Conservation (phyloP, 73 alveolate species). For the Durusdinium trenchii region DNA sequence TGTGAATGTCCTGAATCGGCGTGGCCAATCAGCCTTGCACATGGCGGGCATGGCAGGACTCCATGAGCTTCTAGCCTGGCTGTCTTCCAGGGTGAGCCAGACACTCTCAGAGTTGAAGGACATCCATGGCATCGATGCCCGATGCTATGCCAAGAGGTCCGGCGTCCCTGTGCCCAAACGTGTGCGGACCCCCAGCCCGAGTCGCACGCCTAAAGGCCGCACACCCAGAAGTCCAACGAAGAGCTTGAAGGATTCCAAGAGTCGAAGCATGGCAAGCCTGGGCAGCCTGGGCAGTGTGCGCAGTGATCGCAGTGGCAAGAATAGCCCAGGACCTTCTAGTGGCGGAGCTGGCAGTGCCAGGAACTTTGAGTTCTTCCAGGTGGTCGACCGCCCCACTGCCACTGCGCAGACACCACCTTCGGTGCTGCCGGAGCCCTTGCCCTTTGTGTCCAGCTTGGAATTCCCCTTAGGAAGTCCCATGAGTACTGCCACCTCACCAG, state of each 20-base stretch:
- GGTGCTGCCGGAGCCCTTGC: not conserved
- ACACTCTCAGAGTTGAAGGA: conserved; percentile 68
- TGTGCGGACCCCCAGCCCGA: conserved; percentile 51
- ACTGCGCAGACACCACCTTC: not conserved
- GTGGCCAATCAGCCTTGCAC: conserved; percentile 72
- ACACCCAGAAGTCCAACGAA: conserved; percentile 44
- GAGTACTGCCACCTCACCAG: too few relatives aligned
- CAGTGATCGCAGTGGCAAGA: not conserved
- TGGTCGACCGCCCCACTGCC: not conserved
- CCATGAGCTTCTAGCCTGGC: conserved; percentile 65
- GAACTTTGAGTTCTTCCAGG: conserved; percentile 13
- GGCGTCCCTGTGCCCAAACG: conserved; percentile 44
- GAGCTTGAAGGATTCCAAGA: not conserved
- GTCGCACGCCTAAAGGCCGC: conserved; percentile 47
- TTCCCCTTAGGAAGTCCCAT: too few relatives aligned
- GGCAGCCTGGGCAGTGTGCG: conserved; percentile 5
- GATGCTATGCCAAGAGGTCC: conserved; percentile 74
- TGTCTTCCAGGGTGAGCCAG: conserved; percentile 75
- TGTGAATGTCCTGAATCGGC: conserved; percentile 68
- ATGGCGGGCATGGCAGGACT: conserved; percentile 75
- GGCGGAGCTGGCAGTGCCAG: not conserved
- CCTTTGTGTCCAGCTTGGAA: conserved; percentile 16
- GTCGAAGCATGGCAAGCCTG: not conserved
- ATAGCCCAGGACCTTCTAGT: conserved; percentile 19
- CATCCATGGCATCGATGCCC: conserved; percentile 59